These are phyloP conservation scores for Chiua sp. DNA, from an alignment of 1,284 basidiomycete genomes.

Conservation along the genomic window DNA sequence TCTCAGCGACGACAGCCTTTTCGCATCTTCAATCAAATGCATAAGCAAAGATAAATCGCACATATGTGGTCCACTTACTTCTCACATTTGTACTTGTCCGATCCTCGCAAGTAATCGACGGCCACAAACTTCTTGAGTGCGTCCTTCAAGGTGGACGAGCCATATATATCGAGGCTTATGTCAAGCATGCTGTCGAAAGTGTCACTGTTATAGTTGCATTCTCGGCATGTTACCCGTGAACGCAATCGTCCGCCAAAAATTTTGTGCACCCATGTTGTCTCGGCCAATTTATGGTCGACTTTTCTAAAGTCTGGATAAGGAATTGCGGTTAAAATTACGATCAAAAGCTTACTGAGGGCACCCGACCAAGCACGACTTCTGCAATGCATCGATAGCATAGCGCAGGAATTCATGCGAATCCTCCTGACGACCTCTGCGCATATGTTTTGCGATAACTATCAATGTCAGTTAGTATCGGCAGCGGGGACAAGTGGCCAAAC, in stretches of 20 bases:
- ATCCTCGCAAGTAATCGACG: constrained; percentile 84
- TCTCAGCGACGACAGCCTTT: constrained; percentile 85
- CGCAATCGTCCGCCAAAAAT: constrained; percentile 94
- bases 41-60: constrained; percentile 3
- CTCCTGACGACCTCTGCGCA: constrained; percentile 93
- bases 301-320: constrained; percentile 56
- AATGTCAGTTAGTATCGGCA: constrained; percentile 13
- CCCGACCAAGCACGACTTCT: constrained; percentile 83
- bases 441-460: constrained; percentile 89
- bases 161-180: constrained; percentile 87
- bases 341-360: constrained; percentile 63
- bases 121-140: constrained; percentile 87
- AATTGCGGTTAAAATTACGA: constrained; percentile 5
- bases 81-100: constrained; percentile 98
- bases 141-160: constrained; percentile 66
- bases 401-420: constrained; percentile 99
- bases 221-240: constrained; percentile 90
- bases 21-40: constrained; percentile 70
- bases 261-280: constrained; percentile 94
- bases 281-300: constrained; percentile 78
- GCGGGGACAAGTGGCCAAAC: neutral
- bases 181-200: constrained; percentile 97
- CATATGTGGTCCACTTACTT: constrained; percentile 64
- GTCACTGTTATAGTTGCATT: constrained; percentile 90
- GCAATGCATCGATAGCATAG: constrained; percentile 91